Evolutionary conservation across 139 green algal genomes (phyloP).

Genomic region (Picochlorum costavermella): DNA sequence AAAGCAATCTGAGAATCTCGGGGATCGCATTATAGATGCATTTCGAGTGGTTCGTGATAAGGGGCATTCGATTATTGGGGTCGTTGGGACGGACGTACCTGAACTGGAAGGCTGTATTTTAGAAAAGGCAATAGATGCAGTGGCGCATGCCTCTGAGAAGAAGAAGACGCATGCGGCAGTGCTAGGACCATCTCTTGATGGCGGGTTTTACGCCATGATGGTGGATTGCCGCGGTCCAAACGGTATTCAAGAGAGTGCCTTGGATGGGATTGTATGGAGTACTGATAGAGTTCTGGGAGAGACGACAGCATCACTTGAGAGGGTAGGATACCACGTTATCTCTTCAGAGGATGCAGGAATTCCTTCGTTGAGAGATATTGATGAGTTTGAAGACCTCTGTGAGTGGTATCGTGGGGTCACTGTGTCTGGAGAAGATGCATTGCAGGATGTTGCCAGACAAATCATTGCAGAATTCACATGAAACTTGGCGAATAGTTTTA

Average conservation of each 20-base stretch:
- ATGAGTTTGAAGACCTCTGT: conserved; percentile 35
- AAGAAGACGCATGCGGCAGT: conserved; percentile 11
- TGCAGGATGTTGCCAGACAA: background rate
- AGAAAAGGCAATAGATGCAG: background rate
- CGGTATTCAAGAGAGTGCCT: conserved; percentile 6
- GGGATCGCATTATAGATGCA: conserved; percentile 39
- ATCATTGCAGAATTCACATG: background rate
- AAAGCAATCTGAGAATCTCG: conserved; percentile 37
- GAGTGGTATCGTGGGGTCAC: conserved; percentile 34
- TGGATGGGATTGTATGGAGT: conserved; percentile 48
- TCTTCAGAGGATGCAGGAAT: conserved; percentile 10
- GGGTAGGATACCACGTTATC: conserved; percentile 27
- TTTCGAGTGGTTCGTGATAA: conserved; percentile 18
- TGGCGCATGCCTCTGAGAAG: conserved; percentile 23
- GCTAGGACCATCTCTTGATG: conserved; percentile 54
- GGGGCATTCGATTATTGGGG: conserved; percentile 26
- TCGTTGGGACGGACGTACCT: conserved; percentile 60
- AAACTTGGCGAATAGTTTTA: background rate
- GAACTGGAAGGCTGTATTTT: conserved; percentile 36
- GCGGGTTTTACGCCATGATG: conserved; percentile 56
- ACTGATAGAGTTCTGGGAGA: conserved; percentile 27
- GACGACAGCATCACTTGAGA: conserved; percentile 12
- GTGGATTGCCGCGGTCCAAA: background rate
- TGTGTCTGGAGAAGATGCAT: background rate
- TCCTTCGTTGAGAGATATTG: conserved; percentile 40